phyloP scores from a whole-genome alignment of 371 early-diverging fungal species.

The Apophysomyces trapeziformis region DNA sequence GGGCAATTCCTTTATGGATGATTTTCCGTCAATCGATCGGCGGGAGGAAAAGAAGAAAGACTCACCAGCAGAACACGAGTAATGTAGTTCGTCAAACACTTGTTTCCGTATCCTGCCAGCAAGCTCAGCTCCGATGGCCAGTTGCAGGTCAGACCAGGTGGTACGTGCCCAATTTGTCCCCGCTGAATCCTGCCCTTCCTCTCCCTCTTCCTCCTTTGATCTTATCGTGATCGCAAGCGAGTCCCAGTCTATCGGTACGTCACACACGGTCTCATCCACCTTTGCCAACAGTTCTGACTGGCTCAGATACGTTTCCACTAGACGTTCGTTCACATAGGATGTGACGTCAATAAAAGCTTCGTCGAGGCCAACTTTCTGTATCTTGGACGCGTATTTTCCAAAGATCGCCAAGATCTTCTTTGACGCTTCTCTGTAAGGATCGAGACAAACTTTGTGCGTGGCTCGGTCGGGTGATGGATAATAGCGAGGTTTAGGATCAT shows the following conservation, averaged over 20 bases:
- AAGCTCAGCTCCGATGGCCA: constrained; percentile 75
- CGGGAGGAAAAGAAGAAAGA: neutral
- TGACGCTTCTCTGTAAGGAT: constrained; percentile 79
- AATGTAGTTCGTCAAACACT: constrained; percentile 72
- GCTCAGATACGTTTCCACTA: constrained; percentile 51
- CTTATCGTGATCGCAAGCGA: constrained; percentile 26
- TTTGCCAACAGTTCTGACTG: constrained; percentile 38
- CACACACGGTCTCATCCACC: constrained; percentile 31
- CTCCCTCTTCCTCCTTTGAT: constrained; percentile 32
- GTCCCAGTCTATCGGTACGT: constrained; percentile 39
- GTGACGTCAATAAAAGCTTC: constrained; percentile 92
- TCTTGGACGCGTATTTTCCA: constrained; percentile 45
- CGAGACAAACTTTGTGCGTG: constrained; percentile 91
- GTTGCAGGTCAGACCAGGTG: constrained; percentile 72
- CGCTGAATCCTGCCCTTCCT: neutral
- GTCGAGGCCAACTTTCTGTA: constrained; percentile 78
- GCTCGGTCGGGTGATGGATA: constrained; percentile 65
- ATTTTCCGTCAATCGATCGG: neutral
- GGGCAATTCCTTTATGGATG: constrained; percentile 65
- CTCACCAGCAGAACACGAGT: constrained; percentile 81
- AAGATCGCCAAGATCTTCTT: constrained; percentile 75
- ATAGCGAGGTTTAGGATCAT: constrained; percentile 69
- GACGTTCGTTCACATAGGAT: constrained; percentile 60
- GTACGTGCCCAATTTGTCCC: constrained; percentile 19
- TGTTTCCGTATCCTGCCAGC: constrained; percentile 68